A percentile compares a stretch with the other conserved stretches of the same genome.
phyloP scores from a whole-genome alignment of 1,284 basidiomycete species.

The Ustilago bromivora region DNA sequence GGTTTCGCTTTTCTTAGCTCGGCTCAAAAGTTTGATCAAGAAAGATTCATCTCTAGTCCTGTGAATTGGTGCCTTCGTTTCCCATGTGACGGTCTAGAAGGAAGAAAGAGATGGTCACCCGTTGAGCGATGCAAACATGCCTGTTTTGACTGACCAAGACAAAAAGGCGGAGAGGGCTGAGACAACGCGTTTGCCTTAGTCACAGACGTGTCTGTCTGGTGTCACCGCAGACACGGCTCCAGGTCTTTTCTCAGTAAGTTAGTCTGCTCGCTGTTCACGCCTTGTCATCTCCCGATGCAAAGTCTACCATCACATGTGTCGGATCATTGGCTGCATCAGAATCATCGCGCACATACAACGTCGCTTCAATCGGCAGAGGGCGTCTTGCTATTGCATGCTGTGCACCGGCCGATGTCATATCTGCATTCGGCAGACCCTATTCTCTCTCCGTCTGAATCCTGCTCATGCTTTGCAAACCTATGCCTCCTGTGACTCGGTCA shows the following conservation, averaged over 20 bases:
- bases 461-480: too few relatives aligned
- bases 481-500: too few relatives aligned
- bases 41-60: too few relatives aligned
- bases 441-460: background rate
- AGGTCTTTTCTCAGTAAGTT: background rate
- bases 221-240: background rate
- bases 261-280: background rate
- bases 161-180: conserved; percentile 3
- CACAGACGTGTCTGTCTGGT: background rate
- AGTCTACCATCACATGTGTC: background rate
- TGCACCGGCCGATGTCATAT: background rate
- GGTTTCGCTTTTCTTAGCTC: too few relatives aligned
- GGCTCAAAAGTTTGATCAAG: too few relatives aligned
- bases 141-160: background rate
- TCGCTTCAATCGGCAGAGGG: too few relatives aligned
- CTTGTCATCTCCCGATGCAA: background rate
- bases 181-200: conserved; percentile 1
- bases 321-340: too few relatives aligned
- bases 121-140: background rate
- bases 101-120: too few relatives aligned
- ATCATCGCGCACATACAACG: too few relatives aligned
- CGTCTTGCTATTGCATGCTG: background rate
- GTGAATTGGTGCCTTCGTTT: too few relatives aligned
- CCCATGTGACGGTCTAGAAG: too few relatives aligned
- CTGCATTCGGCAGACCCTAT: background rate